These are phyloP conservation scores for Chamaecyparis obtusa DNA, from an alignment of 75 land plant genomes.

Conservation along the genomic window DNA sequence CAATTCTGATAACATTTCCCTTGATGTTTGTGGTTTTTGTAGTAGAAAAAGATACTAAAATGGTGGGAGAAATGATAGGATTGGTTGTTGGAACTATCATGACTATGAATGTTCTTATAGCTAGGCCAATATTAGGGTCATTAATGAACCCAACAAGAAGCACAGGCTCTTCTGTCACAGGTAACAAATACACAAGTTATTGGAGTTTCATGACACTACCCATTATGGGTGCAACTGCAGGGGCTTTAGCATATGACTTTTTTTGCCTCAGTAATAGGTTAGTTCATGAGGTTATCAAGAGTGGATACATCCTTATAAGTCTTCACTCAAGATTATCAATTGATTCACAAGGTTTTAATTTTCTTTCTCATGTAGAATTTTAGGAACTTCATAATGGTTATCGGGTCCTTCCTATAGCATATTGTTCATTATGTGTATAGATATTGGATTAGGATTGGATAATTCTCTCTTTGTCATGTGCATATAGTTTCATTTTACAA, in stretches of 20 bases:
- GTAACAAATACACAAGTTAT: constrained; percentile 36
- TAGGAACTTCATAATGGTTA: no score
- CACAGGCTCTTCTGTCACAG: constrained; percentile 73
- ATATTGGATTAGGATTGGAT: no score
- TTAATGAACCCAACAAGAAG: constrained; percentile 90
- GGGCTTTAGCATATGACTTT: constrained; percentile 72
- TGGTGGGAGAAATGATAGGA: constrained; percentile 64
- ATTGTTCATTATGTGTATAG: no score
- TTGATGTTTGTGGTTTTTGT: constrained; percentile 88
- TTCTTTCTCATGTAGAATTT: no score
- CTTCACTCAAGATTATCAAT: not conserved
- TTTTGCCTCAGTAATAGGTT: constrained; percentile 65
- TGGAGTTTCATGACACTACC: constrained; percentile 82
- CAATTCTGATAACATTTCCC: constrained; percentile 72
- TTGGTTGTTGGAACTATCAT: constrained; percentile 56
- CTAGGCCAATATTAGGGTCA: constrained; percentile 78
- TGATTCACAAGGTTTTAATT: no score
- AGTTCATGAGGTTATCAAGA: constrained; percentile 40
- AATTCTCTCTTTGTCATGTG: no score
- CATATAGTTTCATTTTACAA: no score
- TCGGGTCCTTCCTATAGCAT: no score
- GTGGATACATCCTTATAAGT: constrained; percentile 36
- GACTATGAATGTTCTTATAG: constrained; percentile 48
- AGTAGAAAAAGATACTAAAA: constrained; percentile 75
- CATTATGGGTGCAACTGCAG: constrained; percentile 43